Evolutionary conservation across 2,329 filamentous ascomycete genomes (phyloP).

Genomic region (Colletotrichum sp.): DNA sequence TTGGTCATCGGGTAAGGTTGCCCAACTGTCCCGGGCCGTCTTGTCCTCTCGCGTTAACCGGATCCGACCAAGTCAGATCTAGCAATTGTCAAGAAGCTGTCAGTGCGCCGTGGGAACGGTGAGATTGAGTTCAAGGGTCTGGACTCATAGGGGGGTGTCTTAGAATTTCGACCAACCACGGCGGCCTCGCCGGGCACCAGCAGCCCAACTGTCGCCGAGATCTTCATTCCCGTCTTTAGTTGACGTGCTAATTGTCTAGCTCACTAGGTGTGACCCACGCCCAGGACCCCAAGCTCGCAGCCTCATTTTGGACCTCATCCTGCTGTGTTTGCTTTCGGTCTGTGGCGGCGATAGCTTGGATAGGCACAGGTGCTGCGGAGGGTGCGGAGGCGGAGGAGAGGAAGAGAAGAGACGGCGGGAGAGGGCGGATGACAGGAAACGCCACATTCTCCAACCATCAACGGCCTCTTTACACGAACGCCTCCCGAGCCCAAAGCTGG

Average conservation of each 20-base stretch:
- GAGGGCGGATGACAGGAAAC: neutral
- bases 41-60: neutral
- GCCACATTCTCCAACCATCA: neutral
- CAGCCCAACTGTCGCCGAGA: neutral
- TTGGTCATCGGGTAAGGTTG: neutral
- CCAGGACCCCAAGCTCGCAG: neutral
- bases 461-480: neutral
- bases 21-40: neutral
- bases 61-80: neutral
- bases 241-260: neutral
- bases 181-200: neutral
- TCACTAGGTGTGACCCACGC: neutral
- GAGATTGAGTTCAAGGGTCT: neutral
- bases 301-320: neutral
- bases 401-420: neutral
- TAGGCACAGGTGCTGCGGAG: neutral
- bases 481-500: neutral
- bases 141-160: neutral
- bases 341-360: neutral
- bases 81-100: neutral
- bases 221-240: conserved; percentile 4
- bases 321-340: conserved; percentile 1
- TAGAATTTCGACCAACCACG: neutral
- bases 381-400: neutral
- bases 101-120: neutral